Evolutionary conservation across 192 early-diverging fungal genomes (phyloP).

Genomic region (Backusella tarrabulga): DNA sequence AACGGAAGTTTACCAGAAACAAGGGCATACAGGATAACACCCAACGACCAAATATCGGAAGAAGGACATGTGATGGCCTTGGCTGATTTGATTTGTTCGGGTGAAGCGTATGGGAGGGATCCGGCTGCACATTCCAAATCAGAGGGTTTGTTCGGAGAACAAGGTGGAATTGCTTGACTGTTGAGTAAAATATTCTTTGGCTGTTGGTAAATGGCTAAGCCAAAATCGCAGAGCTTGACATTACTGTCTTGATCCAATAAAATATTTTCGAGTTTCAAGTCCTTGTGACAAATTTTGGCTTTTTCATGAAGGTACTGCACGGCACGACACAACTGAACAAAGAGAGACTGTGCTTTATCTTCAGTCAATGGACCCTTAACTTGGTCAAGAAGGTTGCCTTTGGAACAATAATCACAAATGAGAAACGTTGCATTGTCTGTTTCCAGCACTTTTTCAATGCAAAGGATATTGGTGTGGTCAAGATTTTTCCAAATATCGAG

Average conservation of each 20-base stretch:
- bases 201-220: slow-evolving; percentile 60
- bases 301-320: slow-evolving; percentile 78
- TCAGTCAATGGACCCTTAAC: slow-evolving; percentile 53
- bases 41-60: slow-evolving; percentile 78
- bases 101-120: slow-evolving; percentile 68
- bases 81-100: slow-evolving; percentile 59
- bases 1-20: slow-evolving; percentile 71
- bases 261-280: slow-evolving; percentile 94
- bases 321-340: slow-evolving; percentile 72
- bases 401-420: slow-evolving; percentile 67
- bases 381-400: slow-evolving; percentile 63
- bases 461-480: slow-evolving; percentile 66
- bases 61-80: slow-evolving; percentile 48
- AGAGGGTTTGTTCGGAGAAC: not conserved
- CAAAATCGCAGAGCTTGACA: slow-evolving; percentile 90
- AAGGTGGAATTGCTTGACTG: not conserved
- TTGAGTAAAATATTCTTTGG: slow-evolving; percentile 34
- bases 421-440: slow-evolving; percentile 66
- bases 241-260: slow-evolving; percentile 62
- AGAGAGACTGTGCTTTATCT: slow-evolving; percentile 51
- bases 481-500: slow-evolving; percentile 66
- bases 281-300: slow-evolving; percentile 68
- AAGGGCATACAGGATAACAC: slow-evolving; percentile 70
- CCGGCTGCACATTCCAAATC: slow-evolving; percentile 49
- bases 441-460: slow-evolving; percentile 64